These are phyloP conservation scores for Trichosporon coremiiforme DNA, from an alignment of 1,284 basidiomycete genomes.

Conservation along the genomic window DNA sequence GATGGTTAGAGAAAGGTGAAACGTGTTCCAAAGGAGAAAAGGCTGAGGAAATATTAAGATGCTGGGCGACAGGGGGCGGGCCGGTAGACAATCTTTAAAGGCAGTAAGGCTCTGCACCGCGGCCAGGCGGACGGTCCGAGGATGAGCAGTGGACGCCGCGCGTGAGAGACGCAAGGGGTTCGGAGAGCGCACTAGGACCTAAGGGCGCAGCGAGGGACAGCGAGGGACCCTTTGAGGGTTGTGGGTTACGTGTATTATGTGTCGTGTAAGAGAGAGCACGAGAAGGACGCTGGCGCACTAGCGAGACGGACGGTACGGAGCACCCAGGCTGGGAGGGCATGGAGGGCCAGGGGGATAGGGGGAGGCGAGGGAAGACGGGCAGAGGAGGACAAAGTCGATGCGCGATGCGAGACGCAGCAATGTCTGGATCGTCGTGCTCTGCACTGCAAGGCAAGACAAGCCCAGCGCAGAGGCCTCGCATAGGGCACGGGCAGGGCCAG, in stretches of 20 bases:
- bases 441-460: not conserved
- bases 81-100: slow-evolving; percentile 18
- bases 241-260: slow-evolving; percentile 18
- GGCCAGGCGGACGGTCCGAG: not conserved
- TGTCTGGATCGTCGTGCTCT: not conserved
- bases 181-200: not conserved
- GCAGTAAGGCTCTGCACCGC: not conserved
- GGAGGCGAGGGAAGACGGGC: slow-evolving; percentile 3
- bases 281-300: not conserved
- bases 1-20: slow-evolving; percentile 19
- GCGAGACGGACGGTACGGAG: not conserved
- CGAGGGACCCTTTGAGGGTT: slow-evolving; percentile 7
- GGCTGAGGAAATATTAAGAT: slow-evolving; percentile 10
- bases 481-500: slow-evolving; percentile 19
- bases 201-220: slow-evolving; percentile 3
- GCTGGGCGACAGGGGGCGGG: slow-evolving; percentile 19
- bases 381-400: not conserved
- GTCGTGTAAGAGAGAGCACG: slow-evolving; percentile 17
- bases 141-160: not conserved
- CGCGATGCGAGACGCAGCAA: not conserved
- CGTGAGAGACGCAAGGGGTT: not conserved
- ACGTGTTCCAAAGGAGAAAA: slow-evolving; percentile 18
- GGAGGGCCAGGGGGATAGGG: too few species aligned
- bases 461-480: not conserved
- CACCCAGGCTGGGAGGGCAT: not conserved